Evolutionary conservation across 2,329 filamentous ascomycete species (phyloP).

Genomic region (Lachnellula suecica): DNA sequence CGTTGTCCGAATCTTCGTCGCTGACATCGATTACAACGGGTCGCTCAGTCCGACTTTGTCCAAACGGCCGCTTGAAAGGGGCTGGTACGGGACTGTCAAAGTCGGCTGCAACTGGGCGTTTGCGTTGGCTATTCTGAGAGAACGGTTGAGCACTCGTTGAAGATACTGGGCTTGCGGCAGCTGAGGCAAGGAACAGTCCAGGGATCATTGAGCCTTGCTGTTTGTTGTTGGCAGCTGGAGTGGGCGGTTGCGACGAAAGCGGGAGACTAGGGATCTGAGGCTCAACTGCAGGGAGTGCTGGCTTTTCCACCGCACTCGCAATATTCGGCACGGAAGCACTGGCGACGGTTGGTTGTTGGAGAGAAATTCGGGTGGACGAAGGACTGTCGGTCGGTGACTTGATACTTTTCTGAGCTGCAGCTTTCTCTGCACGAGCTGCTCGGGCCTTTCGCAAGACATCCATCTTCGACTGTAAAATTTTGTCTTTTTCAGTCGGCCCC

Average conservation of each 20-base stretch:
- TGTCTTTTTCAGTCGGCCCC: slow-evolving; percentile 67
- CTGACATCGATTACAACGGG: slow-evolving; percentile 82
- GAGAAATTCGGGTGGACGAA: slow-evolving; percentile 4
- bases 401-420: slow-evolving; percentile 31
- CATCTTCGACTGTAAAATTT: slow-evolving; percentile 73
- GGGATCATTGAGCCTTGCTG: slow-evolving; percentile 20
- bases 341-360: slow-evolving; percentile 4
- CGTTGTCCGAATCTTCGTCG: slow-evolving; percentile 64
- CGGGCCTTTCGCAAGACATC: slow-evolving; percentile 67
- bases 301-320: not conserved
- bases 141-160: slow-evolving; percentile 1
- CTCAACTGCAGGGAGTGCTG: slow-evolving; percentile 1
- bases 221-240: not conserved
- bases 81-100: slow-evolving; percentile 56
- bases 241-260: not conserved
- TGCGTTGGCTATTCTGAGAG: slow-evolving; percentile 34
- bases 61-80: slow-evolving; percentile 55
- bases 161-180: slow-evolving; percentile 7
- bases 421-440: slow-evolving; percentile 41
- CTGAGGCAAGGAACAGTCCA: slow-evolving; percentile 30
- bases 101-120: slow-evolving; percentile 68
- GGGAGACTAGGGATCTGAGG: not conserved
- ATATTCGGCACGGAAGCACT: not conserved
- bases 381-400: slow-evolving; percentile 12
- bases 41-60: slow-evolving; percentile 56